Percentiles rank a stretch among this genome's conserved stretches.
These are phyloP conservation scores for Gentiana straminea DNA, from an alignment of 257 asterid genomes.

Conservation along the genomic window DNA sequence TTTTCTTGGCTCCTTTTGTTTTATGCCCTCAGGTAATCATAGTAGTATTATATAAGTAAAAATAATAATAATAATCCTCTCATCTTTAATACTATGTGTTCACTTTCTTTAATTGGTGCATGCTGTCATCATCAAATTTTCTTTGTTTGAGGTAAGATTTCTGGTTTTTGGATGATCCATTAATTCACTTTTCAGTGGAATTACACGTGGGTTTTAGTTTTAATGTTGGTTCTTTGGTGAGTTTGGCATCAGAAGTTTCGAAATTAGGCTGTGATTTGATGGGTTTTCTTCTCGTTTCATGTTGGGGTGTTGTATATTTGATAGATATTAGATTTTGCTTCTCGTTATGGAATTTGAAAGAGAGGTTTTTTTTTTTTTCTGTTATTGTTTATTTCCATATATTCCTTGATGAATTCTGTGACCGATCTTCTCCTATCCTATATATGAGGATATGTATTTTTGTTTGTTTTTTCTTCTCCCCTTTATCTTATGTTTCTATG, in stretches of 20 bases:
- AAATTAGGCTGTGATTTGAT: constrained; percentile 13
- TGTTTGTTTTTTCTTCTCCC: no score
- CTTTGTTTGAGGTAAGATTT: constrained; percentile 11
- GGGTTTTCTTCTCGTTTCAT: constrained; percentile 10
- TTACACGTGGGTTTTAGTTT: constrained; percentile 19
- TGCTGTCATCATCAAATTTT: constrained; percentile 2
- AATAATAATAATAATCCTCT: not conserved
- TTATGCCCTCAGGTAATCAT: constrained; percentile 17
- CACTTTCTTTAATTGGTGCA: constrained; percentile 1
- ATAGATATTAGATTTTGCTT: constrained; percentile 24
- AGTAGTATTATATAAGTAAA: not conserved
- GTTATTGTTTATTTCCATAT: not conserved
- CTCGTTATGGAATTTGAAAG: constrained; percentile 7
- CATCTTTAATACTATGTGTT: constrained; percentile 1
- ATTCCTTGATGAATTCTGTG: not conserved
- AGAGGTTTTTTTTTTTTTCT: not conserved
- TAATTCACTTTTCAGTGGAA: constrained; percentile 10
- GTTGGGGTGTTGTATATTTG: constrained; percentile 1
- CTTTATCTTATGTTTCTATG: no score
- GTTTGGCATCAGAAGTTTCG: constrained; percentile 16
- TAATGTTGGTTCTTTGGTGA: constrained; percentile 10
- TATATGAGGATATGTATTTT: no score
- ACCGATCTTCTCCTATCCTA: no score
- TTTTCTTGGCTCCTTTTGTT: constrained; percentile 11
- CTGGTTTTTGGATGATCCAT: constrained; percentile 12